Base-by-base conservation (phyloP, 768 basidiomycete species). In the Lactifluus rugatus region DNA sequence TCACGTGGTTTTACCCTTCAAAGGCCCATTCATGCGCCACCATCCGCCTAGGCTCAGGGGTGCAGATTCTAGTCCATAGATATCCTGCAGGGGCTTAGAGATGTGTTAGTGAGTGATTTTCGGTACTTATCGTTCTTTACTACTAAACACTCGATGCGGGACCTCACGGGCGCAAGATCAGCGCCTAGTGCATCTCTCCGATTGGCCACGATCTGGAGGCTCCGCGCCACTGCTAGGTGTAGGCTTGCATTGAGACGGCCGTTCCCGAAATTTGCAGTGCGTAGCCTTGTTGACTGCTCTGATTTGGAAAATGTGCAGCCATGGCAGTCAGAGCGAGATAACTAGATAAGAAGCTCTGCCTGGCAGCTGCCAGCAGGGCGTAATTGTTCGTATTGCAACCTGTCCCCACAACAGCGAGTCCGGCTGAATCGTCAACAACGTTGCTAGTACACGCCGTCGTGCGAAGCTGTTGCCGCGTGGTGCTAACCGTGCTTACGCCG, bases 291-390 rank as follows among this genome's bases (percentile, higher is more conserved):
- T 42, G 39, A 19, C 37, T 53, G 19, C 39, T 54, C 32, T 58
- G 57, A 54, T 54, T 52, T 53, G 52, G 57, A 58, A 54, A 16
- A 28, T 11, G n/a, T 32, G 48, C 41, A 44, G 52, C 47, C 47
- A 48, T 52, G 23, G 19, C 4, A 26, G 37, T 26, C 52, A 48
- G 39, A n/a, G 48, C n/a, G 39, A 25, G 47, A 53, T 54, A 52
- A 52, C 56, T 2, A 52, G 56, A 57, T 57, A 57, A 52, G 44
- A 39, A 52, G 25, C 14, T 21, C 19, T 5, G 17, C 21, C 42
- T 17, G 23, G 21, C 17, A 32, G 44, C 26, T 10, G 48, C 48
- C 26, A 41, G 41, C 11, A 28, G 31, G 5, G 23, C 56, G 26
- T 28, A 37, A 48, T 41, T 48, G 31, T 48, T 37, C 28, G 7